Evolutionary conservation across 371 early-diverging fungal genomes (phyloP).

Genomic region (Lichtheimia ramosa): DNA sequence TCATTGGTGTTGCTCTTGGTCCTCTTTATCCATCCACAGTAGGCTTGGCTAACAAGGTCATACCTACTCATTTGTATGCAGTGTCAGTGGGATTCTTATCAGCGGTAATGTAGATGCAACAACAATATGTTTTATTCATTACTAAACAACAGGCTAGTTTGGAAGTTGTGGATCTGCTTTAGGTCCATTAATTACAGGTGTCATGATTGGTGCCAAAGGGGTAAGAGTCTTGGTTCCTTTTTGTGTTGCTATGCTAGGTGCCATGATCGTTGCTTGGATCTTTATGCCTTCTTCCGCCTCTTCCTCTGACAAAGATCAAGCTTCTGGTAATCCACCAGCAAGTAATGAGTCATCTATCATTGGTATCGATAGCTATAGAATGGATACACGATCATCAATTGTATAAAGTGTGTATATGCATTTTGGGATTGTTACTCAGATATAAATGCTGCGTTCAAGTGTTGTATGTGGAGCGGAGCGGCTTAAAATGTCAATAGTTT

Average conservation of each 20-base stretch:
- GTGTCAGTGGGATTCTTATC: slow-evolving; percentile 20
- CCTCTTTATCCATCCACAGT: slow-evolving; percentile 28
- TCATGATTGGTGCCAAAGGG: slow-evolving; percentile 16
- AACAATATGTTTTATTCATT: not conserved
- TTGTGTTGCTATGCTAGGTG: slow-evolving; percentile 16
- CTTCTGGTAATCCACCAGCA: no score
- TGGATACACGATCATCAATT: no score
- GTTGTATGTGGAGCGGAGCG: no score
- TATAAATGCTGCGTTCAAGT: no score
- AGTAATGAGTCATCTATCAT: no score
- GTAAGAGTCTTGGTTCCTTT: slow-evolving; percentile 26
- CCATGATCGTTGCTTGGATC: no score
- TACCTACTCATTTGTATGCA: slow-evolving; percentile 16
- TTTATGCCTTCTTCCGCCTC: no score
- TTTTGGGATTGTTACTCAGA: no score
- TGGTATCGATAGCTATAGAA: no score
- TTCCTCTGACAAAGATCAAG: no score
- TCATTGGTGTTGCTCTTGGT: slow-evolving; percentile 20
- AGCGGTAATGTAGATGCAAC: slow-evolving; percentile 8
- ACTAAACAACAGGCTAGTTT: slow-evolving; percentile 1
- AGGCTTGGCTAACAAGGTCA: slow-evolving; percentile 16
- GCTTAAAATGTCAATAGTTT: no score
- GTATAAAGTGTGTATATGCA: no score
- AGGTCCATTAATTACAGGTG: slow-evolving; percentile 26
- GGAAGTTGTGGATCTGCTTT: slow-evolving; percentile 26